These are phyloP conservation scores for Talaromyces sp. DNA, from an alignment of 2,329 filamentous ascomycete species.

Conservation along the genomic window DNA sequence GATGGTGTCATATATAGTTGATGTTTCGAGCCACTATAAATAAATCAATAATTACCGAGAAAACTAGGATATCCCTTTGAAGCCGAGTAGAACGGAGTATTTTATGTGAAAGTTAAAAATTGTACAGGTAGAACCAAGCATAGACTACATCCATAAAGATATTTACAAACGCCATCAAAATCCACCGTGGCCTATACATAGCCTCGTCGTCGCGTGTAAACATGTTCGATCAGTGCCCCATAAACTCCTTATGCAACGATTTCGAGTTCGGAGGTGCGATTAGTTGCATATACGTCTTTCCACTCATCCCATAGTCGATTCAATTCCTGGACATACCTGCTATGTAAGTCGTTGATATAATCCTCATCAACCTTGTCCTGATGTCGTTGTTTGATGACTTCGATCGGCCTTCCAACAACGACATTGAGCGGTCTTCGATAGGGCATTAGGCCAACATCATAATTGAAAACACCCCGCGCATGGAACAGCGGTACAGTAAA, in stretches of 20 bases:
- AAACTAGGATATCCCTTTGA: background rate
- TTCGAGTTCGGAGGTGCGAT: conserved; percentile 43
- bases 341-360: conserved; percentile 78
- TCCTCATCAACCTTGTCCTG: conserved; percentile 62
- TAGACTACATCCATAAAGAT: background rate
- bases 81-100: background rate
- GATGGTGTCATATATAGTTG: background rate
- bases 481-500: conserved; percentile 91
- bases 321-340: conserved; percentile 65
- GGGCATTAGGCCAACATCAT: conserved; percentile 94
- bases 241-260: conserved; percentile 34
- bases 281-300: conserved; percentile 45
- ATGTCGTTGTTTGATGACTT: conserved; percentile 57
- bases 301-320: conserved; percentile 45
- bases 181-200: background rate
- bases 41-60: background rate
- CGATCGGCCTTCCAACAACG: conserved; percentile 79
- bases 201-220: background rate
- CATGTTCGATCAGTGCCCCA: background rate
- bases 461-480: conserved; percentile 91
- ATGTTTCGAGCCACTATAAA: background rate
- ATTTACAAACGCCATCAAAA: background rate
- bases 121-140: background rate
- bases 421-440: conserved; percentile 84
- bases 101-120: background rate